A percentile compares a stretch with the other conserved stretches of the same genome.
Conservation (phyloP, 768 basidiomycete genomes). For the Hygrocybe punicea region DNA sequence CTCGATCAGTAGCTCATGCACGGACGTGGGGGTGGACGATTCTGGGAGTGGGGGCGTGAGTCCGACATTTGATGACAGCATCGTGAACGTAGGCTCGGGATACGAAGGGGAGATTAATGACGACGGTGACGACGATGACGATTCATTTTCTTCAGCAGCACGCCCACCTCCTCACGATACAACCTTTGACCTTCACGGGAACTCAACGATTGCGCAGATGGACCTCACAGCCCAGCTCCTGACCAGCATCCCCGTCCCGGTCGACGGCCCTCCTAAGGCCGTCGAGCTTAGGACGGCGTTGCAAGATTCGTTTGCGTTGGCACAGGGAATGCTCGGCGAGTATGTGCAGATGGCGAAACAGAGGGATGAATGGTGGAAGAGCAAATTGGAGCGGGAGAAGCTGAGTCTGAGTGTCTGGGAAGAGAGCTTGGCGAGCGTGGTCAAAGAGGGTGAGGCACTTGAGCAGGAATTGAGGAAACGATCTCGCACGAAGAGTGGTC, state of each 20-base stretch:
- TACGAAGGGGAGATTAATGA: slow-evolving; percentile 22
- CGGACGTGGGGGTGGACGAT: background rate
- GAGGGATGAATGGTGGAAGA: slow-evolving; percentile 78
- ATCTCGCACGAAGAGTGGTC: slow-evolving; percentile 57
- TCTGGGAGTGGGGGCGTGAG: slow-evolving; percentile 9
- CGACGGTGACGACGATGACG: slow-evolving; percentile 24
- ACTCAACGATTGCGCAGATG: slow-evolving; percentile 68
- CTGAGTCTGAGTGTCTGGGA: slow-evolving; percentile 77
- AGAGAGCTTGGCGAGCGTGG: slow-evolving; percentile 82
- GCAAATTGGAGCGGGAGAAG: slow-evolving; percentile 61
- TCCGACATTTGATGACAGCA: slow-evolving; percentile 16
- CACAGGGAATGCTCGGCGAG: slow-evolving; percentile 59
- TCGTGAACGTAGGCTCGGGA: slow-evolving; percentile 21
- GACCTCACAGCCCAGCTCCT: slow-evolving; percentile 72
- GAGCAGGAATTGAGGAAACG: slow-evolving; percentile 73
- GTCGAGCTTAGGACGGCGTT: slow-evolving; percentile 43
- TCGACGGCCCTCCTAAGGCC: slow-evolving; percentile 21
- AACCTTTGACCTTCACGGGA: slow-evolving; percentile 64
- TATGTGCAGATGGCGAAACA: slow-evolving; percentile 68
- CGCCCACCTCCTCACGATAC: slow-evolving; percentile 53
- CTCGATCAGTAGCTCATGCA: background rate
- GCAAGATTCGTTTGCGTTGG: slow-evolving; percentile 53
- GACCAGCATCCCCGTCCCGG: slow-evolving; percentile 38
- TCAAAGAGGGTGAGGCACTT: slow-evolving; percentile 77
- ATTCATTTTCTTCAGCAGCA: slow-evolving; percentile 42